A percentile compares a stretch with the other conserved stretches of the same genome.
Conservation (phyloP, 78 protist species). For the Dictyostelium capitatum region DNA sequence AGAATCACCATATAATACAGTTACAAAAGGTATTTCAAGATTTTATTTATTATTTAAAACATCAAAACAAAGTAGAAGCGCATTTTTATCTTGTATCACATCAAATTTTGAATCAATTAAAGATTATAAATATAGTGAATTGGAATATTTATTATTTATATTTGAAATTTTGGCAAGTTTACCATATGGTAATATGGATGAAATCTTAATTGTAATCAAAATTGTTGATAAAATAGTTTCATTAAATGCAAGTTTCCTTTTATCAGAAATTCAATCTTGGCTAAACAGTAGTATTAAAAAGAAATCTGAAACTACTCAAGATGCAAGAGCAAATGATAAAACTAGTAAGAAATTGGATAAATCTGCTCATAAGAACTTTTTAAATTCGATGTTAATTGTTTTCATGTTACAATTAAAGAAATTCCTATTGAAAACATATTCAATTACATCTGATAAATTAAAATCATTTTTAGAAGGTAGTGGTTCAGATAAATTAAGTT, state of each 20-base stretch:
- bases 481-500: constrained; percentile 44
- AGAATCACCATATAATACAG: constrained; percentile 58
- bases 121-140: constrained; percentile 28
- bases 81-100: constrained; percentile 23
- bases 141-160: constrained; percentile 31
- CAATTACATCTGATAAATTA: constrained; percentile 37
- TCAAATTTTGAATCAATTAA: constrained; percentile 33
- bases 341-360: neutral
- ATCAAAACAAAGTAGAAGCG: constrained; percentile 33
- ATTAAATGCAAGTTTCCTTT: constrained; percentile 14
- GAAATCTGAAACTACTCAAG: neutral
- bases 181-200: constrained; percentile 75
- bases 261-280: neutral
- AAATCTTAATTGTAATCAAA: constrained; percentile 37
- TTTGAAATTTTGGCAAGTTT: constrained; percentile 55
- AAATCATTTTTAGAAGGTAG: constrained; percentile 30
- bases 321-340: neutral
- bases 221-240: constrained; percentile 39
- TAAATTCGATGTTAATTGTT: neutral
- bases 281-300: neutral
- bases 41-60: constrained; percentile 63
- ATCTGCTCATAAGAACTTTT: neutral
- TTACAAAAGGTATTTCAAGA: constrained; percentile 55
- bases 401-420: constrained; percentile 36
- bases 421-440: constrained; percentile 51